Base-by-base conservation (phyloP, 2,329 filamentous ascomycete genomes). In the Neurospora sp. region DNA sequence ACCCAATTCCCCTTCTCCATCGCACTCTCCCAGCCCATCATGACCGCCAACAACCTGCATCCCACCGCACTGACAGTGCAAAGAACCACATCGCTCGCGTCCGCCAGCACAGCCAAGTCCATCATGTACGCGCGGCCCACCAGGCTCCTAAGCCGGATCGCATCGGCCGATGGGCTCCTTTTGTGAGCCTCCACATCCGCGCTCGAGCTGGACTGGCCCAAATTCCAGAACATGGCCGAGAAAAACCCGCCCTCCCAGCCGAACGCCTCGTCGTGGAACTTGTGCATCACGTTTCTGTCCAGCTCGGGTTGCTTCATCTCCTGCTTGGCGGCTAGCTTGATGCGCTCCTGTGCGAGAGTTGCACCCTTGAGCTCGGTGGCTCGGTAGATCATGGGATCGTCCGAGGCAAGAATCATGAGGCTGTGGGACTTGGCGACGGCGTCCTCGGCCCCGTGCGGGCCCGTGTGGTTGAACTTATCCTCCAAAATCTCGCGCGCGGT, bases 181-280 rank as follows among this genome's bases (percentile, higher is more conserved):
- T 80, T 78, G 28, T 62, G 23, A 17, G 52, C 52, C 12, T 62
- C 52, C 15, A 62, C 52, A 28, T 76, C 79, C 15, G 78, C 80
- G 68, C 81, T 81, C 57, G 74, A 73, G 65, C 74, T 75, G 66
- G 80, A 77, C n/a, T 81, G 77, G 4, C 91, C 93, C 0, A 96
- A 83, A 67, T 89, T 90, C 88, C 91, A 94, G 80, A 96, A 96
- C 80, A 96, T 89, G 75, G 88, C 86, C 15, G 87, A 86, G 80
- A 91, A 96, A 82, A 96, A 97, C 1, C 93, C 93, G 19, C 93
- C 92, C 78, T 96, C 92, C 92, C 92, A 96, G 38, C 92, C 93
- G 52, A 92, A 89, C 1, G 89, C 87, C 77, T 93, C 90, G 71
- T 93, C 91, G 41, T 91, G 85, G 77, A 91, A 92, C 74, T 86